Evolutionary conservation across 2,329 filamentous ascomycete species (phyloP), one percentile per base, ranked within the genome.

Genomic region (Fusarium chaquense): DNA sequence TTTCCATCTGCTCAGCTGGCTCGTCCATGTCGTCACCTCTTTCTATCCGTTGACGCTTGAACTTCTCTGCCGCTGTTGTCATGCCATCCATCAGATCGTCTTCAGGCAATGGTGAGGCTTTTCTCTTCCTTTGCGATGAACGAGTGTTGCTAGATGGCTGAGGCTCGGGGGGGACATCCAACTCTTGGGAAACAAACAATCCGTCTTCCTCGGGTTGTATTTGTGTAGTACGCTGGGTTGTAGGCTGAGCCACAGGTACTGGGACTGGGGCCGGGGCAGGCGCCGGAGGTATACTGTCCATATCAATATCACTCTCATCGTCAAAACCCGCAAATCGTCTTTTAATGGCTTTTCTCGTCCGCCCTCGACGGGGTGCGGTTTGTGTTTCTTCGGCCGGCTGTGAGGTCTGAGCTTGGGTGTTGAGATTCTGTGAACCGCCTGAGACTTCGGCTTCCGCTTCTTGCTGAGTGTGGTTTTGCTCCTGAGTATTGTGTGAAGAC

Each of bases 31-130:
- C 81, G 68, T 85, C 80, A 45, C 86, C 85, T 52, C 85, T 85
- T 65, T 88, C 90, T 22, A 93, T 83, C 28, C 91, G 89, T 24
- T 91, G 90, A n/a, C 90, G 89, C 78, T 97, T 98, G 76, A 94
- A 87, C 7, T 89, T 89, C 30, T 91, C 89, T 5, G 92, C 90
- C 1, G 90, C 93, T 0, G 94, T 92, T 2, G 94, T 89, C 58
- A 97, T 86, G 24, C 86, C 84, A 16, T 93, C 89, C 77, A 95
- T 87, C 11, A 91, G 79, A 45, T 91, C 87, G 56, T 87, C 81
- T 52, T 84, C 79, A 1, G 77, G 78, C 0, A 82, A 68, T 6
- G 81, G 79, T 3, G 83, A 80, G 5, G 82, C 81, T 4, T 75
- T 76, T 26, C 87, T 79, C 72, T 89, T 89, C 32, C 82, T 81